Evolutionary conservation across 2,329 filamentous ascomycete species (phyloP), one percentile per base, ranked within the genome.

Genomic region (Penicillium sumatraense): DNA sequence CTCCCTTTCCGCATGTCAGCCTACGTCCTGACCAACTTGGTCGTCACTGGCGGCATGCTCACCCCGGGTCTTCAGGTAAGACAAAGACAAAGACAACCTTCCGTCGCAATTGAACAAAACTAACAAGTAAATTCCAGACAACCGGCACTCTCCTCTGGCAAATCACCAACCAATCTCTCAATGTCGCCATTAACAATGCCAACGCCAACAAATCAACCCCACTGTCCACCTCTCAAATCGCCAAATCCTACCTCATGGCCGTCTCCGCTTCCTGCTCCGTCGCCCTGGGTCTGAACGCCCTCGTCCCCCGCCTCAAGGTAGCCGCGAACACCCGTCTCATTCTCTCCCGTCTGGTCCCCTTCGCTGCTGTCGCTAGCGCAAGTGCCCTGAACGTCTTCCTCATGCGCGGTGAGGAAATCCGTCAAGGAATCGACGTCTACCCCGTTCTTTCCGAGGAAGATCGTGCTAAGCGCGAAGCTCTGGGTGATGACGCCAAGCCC

Each of bases 161-260:
- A 78, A 86, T 97, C 55, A 86, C 90, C 64, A 99, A 99, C 78
- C 95, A 99, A 80, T 97, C 93, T 11, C 88, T 99, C 67, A 99
- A 99, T 74, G 95, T 99, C 24, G 93, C 91, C 64, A 93, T 99
- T 82, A 99, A 99, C 83, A 92, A 87, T 73, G 90, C 93, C 71
- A 99, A 99, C 75, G 91, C 93, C 60, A 99, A 99, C 84, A 99
- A 99, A 76, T 96, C 92, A 35, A 93, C 91, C 3, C 91, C 93
- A 1, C 84, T 98, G 60, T 89, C 90, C 18, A 89, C 86, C 56
- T 85, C 86, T 20, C 90, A 91, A 64, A 87, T 99, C 59, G 84
- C 88, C 59, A 88, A 96, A 76, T 97, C 92, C 49, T 99, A 98
- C 81, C 85, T 89, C 71, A 83, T 96, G 58, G 95, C 95, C 51